phyloP scores from a whole-genome alignment of 2,329 filamentous ascomycete genomes.

The Neoarthrinium moseri region DNA sequence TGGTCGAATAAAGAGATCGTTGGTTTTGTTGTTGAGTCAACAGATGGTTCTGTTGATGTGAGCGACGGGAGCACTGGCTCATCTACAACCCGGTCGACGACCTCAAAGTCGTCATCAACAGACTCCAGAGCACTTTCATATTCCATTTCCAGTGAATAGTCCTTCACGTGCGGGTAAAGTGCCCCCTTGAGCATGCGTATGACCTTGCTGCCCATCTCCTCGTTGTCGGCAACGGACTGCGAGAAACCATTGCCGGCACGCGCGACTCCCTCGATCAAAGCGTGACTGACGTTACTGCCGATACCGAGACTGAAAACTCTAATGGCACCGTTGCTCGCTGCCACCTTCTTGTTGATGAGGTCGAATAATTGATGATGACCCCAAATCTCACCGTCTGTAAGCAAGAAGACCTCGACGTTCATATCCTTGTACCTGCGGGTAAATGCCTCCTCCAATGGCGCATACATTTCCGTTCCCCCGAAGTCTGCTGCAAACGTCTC shows the following conservation, averaged over 20 bases:
- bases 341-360: slow-evolving; percentile 41
- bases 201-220: slow-evolving; percentile 68
- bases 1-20: slow-evolving; percentile 61
- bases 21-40: slow-evolving; percentile 26
- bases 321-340: slow-evolving; percentile 38
- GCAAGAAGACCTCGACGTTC: slow-evolving; percentile 51
- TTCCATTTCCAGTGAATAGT: slow-evolving; percentile 63
- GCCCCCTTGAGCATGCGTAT: slow-evolving; percentile 74
- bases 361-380: slow-evolving; percentile 39
- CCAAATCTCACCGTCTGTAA: slow-evolving; percentile 59
- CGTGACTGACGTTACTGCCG: slow-evolving; percentile 47
- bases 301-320: slow-evolving; percentile 57
- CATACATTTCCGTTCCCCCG: slow-evolving; percentile 54
- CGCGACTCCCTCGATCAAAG: slow-evolving; percentile 54
- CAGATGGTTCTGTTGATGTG: slow-evolving; percentile 17
- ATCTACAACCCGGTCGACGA: slow-evolving; percentile 58
- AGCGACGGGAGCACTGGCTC: slow-evolving; percentile 37
- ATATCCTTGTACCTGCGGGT: slow-evolving; percentile 40
- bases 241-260: slow-evolving; percentile 56
- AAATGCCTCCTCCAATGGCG: slow-evolving; percentile 43
- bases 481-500: slow-evolving; percentile 41
- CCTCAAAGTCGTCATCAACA: slow-evolving; percentile 56
- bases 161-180: slow-evolving; percentile 62
- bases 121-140: slow-evolving; percentile 37
- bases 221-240: slow-evolving; percentile 60